Evolutionary conservation across 768 basidiomycete genomes (phyloP), one percentile per base, ranked within the genome.

Genomic region (Leccinum variicolor): DNA sequence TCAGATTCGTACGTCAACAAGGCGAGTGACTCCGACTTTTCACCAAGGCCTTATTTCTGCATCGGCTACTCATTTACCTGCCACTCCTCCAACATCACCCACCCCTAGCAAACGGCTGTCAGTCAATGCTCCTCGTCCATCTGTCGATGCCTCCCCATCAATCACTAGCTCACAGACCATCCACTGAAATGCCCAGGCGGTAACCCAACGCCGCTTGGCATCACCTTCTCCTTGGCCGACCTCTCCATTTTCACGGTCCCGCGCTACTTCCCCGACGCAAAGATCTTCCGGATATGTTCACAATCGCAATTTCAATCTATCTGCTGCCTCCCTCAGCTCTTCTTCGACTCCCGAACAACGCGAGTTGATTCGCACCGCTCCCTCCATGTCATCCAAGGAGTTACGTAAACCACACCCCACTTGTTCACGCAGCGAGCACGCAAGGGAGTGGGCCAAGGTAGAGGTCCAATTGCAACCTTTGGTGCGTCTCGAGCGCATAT

Each of bases 381-480:
- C 80, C 3, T 78, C 82, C 0, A 67, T 87, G 66, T 72, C 92
- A 21, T 86, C 86, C 69, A 86, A 79, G 63, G 87, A 89, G 68
- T 76, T 87, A 63, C 69, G 82, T 41, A 81, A 81, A 63, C 82
- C 87, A 11, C 87, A n/a, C 64, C 74, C 1, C 81, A 85, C 61
- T 71, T 83, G 69, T 77, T 25, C 73, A 53, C 80, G 79, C 52
- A 77, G 74, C 6, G 80, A 83, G 23, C 81, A 79, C 25, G 61
- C 76, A 46, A 77, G 74, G 65, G 86, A 89, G 55, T 89, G 85
- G 82, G 86, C 87, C 57, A 88, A 89, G 66, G 88, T 92, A 7
- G 90, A 93, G 71, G 73, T 81, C 9, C 77, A 88, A 52, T 73
- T 87, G 63, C 76, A 82, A 13, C 74, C 79, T 2, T 72, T 94